Evolutionary conservation across 306 rosid species (phyloP), one percentile per base, ranked within the genome.

Genomic region (Vigna angularis): DNA sequence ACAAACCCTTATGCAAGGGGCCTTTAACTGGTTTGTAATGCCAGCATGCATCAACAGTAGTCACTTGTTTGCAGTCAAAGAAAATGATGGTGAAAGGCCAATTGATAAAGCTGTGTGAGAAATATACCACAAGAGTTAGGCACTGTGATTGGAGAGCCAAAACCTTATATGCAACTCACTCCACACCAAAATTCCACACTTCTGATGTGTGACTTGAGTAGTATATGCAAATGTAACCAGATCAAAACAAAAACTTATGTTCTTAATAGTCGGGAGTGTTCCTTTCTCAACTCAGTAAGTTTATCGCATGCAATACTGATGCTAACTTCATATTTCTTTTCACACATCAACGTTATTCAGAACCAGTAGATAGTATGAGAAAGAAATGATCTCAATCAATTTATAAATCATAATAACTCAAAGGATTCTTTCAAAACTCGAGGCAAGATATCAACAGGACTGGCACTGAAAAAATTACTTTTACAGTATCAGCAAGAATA

Each of bases 401-500:
- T 49, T 18, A 73, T 34, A 45, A 45, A 50, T 68, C 61, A 52
- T 74, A 62, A 68, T 12, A 24, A 74, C n/a, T 55, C 48, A 50
- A 73, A 57, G 24, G 18, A 20, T 30, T 42, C 50, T 32, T 45
- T 38, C 11, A 36, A 69, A 64, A 42, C 40, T 70, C 48, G 24
- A 63, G 55, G 77, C 57, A 58, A 79, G 63, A 74, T 65, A 30
- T 17, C 38, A 57, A 45, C 67, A 70, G n/a, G 38, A 61, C 76
- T 49, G 24, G 45, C 44, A 83, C 47, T 36, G 59, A 22, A 75
- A 53, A 64, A 65, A 45, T 2, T 10, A 24, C 44, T 50, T 30
- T 48, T 42, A 72, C 66, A 40, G 47, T 40, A 72, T 14, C 45
- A 40, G 53, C 70, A 64, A 58, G 48, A 57, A 49, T 42, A 76